Evolutionary conservation across 2,329 filamentous ascomycete species (phyloP), one percentile per base, ranked within the genome.

Genomic region (Pyrenophora teres): DNA sequence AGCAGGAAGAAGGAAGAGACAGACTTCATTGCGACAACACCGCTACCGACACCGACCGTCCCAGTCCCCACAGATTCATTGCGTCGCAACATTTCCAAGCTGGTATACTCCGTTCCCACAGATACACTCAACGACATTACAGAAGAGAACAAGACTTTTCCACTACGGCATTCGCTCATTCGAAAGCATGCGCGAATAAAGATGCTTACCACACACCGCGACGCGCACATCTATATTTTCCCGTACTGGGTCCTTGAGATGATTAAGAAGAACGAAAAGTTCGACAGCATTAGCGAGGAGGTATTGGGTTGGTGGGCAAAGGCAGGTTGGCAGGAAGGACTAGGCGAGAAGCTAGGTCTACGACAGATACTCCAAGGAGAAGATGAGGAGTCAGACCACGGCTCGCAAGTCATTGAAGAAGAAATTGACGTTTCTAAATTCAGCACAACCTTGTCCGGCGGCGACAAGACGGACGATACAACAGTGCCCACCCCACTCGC

Each of bases 291-390:
- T 40, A 89, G 89, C 27, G 93, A 97, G 72, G 93, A 97, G 67
- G 85, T 97, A 5, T 80, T 97, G 13, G 92, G 92, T 6, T 96
- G 90, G 89, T 96, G 92, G 92, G 90, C 92, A 30, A 97, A 97
- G 72, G 86, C 93, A 0, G 86, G 87, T 47, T 99, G 94, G 94
- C 92, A 97, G 73, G 80, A 83, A 3, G 89, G 90, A 0, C 78
- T 97, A 3, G 84, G 83, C 0, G 84, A 88, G 44, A 97, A 96
- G 73, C 80, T 97, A 6, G 83, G 86, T 1, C 77, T 96, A 45
- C 78, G 83, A 42, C 80, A 87, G 38, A 82, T 93, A 3, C 79
- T 94, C 42, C 79, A 82, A 12, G 78, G 69, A 51, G 70, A 71
- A 45, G 67, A 74, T 1, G 73, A 74, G 12, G 76, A 75, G 33